Base-by-base conservation (phyloP, 139 green algal species). In the Eudorina sp. region DNA sequence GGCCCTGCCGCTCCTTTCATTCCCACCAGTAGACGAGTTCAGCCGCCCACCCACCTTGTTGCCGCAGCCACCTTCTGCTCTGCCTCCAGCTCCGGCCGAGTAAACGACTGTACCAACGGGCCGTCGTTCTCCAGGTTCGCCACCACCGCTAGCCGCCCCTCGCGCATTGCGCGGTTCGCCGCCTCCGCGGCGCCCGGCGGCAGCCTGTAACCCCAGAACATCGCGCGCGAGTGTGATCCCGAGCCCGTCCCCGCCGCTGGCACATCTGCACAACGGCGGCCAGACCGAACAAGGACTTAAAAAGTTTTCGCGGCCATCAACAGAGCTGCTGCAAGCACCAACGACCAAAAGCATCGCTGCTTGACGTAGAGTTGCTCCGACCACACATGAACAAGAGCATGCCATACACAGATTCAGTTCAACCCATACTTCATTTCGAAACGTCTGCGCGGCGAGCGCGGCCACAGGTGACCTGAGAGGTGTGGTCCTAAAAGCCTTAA, bases 91-190 rank as follows among this genome's bases (percentile, higher is more conserved):
- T 86, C 29, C 55, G 16, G 43, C 0, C 21, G 27, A 7, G 27
- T 76, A 31, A 21, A 77, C 41, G 60, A 76, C 41, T 34, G 60
- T 31, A 86, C 60, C 27, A 86, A 27, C 31, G 60, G 60, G 13
- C 80, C 80, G 80, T 86, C 60, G 80, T 86, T 86, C 41, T 85
- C 79, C 58, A 74, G n/a, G 58, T 41, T 85, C 25, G 58, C 58
- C 40, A 45, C 55, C 58, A 85, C 79, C 40, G 79, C 79, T 58
- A 85, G 79, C 3, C 79, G 55, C 40, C 23, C 41, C 58, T 75
- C 79, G 14, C 25, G 13, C 40, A 85, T 40, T 1, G 79, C 58
- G 40, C 79, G 55, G 18, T 60, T 14, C 25, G 79, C 79, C n/a
- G 79, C 79, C 16, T 64, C 79, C 14, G 79, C 79, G 5, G 79